A percentile compares a stretch with the other conserved stretches of the same genome.
Conservation (phyloP, 371 early-diverging fungal species). For the Choanephora cucurbitarum region DNA sequence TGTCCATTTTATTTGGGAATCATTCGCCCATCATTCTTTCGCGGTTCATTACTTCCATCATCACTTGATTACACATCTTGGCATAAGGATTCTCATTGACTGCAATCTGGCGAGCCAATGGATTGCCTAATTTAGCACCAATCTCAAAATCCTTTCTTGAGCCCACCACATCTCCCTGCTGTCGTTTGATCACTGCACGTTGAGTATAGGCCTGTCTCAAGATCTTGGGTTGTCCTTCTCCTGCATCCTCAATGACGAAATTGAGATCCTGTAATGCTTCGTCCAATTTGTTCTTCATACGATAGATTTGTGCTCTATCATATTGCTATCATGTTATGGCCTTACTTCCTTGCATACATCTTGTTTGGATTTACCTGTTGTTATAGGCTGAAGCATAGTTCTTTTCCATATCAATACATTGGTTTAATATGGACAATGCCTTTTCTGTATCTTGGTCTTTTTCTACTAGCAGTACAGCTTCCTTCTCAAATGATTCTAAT, state of each 20-base stretch:
- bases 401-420: conserved; percentile 59
- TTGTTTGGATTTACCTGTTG: conserved; percentile 80
- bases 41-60: conserved; percentile 68
- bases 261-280: conserved; percentile 71
- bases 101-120: conserved; percentile 73
- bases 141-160: conserved; percentile 74
- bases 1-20: too few species aligned
- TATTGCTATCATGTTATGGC: too few species aligned
- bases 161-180: conserved; percentile 63
- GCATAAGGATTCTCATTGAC: conserved; percentile 90
- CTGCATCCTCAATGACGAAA: conserved; percentile 60
- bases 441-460: conserved; percentile 39
- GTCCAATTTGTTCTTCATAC: conserved; percentile 59
- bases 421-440: conserved; percentile 49
- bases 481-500: conserved; percentile 51
- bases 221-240: conserved; percentile 64
- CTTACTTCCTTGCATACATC: not conserved
- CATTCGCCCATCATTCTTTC: conserved; percentile 36
- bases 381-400: conserved; percentile 83
- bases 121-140: conserved; percentile 81
- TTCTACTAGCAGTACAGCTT: conserved; percentile 54
- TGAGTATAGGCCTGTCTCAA: conserved; percentile 88
- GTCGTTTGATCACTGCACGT: conserved; percentile 71
- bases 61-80: conserved; percentile 81
- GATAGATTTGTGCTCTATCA: conserved; percentile 80